These are phyloP conservation scores for Melanomma pulvis-pyrius DNA, from an alignment of 495 filamentous ascomycete species.

Conservation along the genomic window DNA sequence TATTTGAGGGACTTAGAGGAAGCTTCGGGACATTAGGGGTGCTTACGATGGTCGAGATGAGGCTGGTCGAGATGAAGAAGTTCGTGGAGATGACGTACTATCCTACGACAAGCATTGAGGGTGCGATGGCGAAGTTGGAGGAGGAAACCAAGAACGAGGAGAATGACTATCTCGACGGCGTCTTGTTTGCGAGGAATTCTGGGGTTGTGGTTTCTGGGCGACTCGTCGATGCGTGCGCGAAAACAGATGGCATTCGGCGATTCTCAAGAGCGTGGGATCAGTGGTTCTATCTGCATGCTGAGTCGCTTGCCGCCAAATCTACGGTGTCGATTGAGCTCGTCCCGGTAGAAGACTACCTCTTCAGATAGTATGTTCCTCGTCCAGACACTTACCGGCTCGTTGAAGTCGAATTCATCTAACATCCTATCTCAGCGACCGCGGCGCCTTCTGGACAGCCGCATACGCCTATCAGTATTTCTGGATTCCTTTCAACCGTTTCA, in stretches of 20 bases:
- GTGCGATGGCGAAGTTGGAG: conserved; percentile 40
- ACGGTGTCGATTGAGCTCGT: conserved; percentile 48
- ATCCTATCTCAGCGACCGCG: conserved; percentile 50
- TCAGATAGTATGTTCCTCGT: conserved; percentile 51
- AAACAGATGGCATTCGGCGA: not conserved
- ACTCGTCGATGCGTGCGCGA: conserved; percentile 46
- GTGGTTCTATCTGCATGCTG: conserved; percentile 62
- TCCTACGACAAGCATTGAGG: conserved; percentile 44
- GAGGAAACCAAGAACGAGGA: conserved; percentile 38
- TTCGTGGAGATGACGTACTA: conserved; percentile 62
- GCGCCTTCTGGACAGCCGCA: conserved; percentile 61
- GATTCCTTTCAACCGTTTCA: conserved; percentile 56
- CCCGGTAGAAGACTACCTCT: conserved; percentile 61
- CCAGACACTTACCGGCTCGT: too few species aligned
- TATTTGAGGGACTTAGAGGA: conserved; percentile 59
- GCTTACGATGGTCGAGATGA: conserved; percentile 57
- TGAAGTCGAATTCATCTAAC: not conserved
- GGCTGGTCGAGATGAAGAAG: conserved; percentile 52
- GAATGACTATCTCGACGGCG: conserved; percentile 47
- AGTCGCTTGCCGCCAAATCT: conserved; percentile 28
- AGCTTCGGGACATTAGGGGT: conserved; percentile 62
- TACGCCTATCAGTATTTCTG: conserved; percentile 58
- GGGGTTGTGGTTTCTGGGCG: conserved; percentile 58
- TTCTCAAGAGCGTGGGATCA: conserved; percentile 56
- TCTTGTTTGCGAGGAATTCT: conserved; percentile 53